A percentile compares a stretch with the other conserved stretches of the same genome.
phyloP scores from a whole-genome alignment of 768 basidiomycete species.

The Phlebiopsis gigantea region DNA sequence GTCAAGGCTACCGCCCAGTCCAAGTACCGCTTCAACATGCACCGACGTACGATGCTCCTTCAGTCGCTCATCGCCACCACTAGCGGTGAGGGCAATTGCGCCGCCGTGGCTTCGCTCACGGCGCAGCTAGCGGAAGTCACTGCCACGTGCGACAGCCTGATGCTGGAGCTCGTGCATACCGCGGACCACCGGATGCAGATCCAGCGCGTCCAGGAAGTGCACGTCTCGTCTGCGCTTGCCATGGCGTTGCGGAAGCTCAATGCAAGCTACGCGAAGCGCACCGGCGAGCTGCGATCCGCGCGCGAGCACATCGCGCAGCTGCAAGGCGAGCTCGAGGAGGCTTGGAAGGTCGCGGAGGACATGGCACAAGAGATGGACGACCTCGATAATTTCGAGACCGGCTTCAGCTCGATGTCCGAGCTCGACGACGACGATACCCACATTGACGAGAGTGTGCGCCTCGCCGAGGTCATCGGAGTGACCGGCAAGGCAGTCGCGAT shows the following conservation, averaged over 20 bases:
- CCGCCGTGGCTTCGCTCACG: slow-evolving; percentile 38
- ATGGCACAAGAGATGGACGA: slow-evolving; percentile 71
- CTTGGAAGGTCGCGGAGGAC: slow-evolving; percentile 73
- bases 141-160: slow-evolving; percentile 50
- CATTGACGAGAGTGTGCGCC: slow-evolving; percentile 27
- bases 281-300: slow-evolving; percentile 46
- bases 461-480: slow-evolving; percentile 32
- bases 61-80: slow-evolving; percentile 58
- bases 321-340: slow-evolving; percentile 70
- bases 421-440: slow-evolving; percentile 16
- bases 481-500: slow-evolving; percentile 34
- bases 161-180: slow-evolving; percentile 52
- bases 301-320: slow-evolving; percentile 47
- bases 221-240: slow-evolving; percentile 72
- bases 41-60: slow-evolving; percentile 63
- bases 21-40: slow-evolving; percentile 62
- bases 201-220: slow-evolving; percentile 50
- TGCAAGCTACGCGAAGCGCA: slow-evolving; percentile 63
- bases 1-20: slow-evolving; percentile 53
- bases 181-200: slow-evolving; percentile 65
- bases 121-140: slow-evolving; percentile 57
- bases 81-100: slow-evolving; percentile 28
- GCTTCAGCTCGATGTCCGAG: slow-evolving; percentile 15
- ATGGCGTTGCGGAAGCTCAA: slow-evolving; percentile 80
- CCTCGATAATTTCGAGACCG: slow-evolving; percentile 33